A percentile compares a stretch with the other conserved stretches of the same genome.
Evolutionary conservation across 2,329 filamentous ascomycete species (phyloP).

Genomic region (Aphanocladium album): DNA sequence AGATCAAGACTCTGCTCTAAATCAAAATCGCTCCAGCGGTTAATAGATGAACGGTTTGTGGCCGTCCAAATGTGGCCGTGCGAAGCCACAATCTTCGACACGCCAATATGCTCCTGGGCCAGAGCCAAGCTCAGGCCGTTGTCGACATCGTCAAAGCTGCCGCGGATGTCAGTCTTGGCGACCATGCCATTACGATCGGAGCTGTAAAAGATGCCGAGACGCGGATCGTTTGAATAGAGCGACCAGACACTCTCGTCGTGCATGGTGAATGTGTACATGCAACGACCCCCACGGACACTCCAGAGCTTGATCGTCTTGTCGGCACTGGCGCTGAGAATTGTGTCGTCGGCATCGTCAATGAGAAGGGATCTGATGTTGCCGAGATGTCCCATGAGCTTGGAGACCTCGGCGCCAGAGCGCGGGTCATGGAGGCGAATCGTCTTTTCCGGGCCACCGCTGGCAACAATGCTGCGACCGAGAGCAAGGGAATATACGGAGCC

Average conservation of each 20-base stretch:
- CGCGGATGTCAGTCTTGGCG: conserved; percentile 90
- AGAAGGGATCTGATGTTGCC: conserved; percentile 91
- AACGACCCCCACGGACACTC: conserved; percentile 91
- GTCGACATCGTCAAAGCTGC: conserved; percentile 62
- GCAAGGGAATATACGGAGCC: conserved; percentile 91
- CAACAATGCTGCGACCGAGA: conserved; percentile 73
- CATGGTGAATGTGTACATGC: conserved; percentile 98
- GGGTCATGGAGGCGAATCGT: conserved; percentile 91
- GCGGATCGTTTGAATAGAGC: conserved; percentile 80
- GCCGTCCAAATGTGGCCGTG: conserved; percentile 84
- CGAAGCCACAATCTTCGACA: conserved; percentile 62
- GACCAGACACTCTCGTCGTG: conserved; percentile 98
- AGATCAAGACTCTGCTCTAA: conserved; percentile 67
- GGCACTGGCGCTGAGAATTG: conserved; percentile 87
- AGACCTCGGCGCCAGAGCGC: conserved; percentile 80
- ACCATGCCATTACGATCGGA: conserved; percentile 87
- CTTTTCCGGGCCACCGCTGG: conserved; percentile 90
- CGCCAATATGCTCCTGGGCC: conserved; percentile 83
- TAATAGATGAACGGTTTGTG: conserved; percentile 85
- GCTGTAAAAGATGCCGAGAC: conserved; percentile 88
- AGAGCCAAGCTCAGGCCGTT: conserved; percentile 88
- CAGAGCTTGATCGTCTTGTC: conserved; percentile 98
- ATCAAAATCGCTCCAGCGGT: conserved; percentile 84
- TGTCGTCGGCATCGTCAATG: conserved; percentile 82
- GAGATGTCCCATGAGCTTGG: conserved; percentile 94